Evolutionary conservation across 768 basidiomycete genomes (phyloP), one percentile per base, ranked within the genome.

Genomic region (Grammothele lineata): DNA sequence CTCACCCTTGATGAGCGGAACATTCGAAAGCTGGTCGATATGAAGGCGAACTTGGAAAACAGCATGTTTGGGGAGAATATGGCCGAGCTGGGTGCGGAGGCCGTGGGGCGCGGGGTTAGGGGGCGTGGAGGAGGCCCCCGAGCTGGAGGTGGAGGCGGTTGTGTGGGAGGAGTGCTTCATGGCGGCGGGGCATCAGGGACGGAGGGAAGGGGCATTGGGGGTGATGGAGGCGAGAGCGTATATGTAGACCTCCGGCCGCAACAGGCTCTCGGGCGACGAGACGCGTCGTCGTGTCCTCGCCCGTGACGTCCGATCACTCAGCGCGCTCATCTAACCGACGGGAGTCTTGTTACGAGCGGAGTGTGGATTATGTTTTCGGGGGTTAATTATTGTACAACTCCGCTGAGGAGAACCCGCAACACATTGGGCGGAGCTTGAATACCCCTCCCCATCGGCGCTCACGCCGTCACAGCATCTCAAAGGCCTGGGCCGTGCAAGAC

Each of bases 1-100:
- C 58, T 85, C 76, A 52, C 87, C 87, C 34, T 70, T 67, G 26
- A 87, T 77, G 47, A 87, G 77, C 0, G 87, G 87, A 0, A 90
- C 81, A 54, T 78, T 83, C 17, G 76, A 72, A 18, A 90, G 73
- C 54, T 87, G 77, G 65, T 87, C 83, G 32, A 88, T 70, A 17
- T 70, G 68, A 34, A 89, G 58, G 10, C 70, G 69, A 23, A 80
- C 77, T 44, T 77, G 75, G 65, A 90, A 88, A 41, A 77, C 72
- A 3, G 85, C 77, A 57, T 87, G 83, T 32, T 74, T 70, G 10
- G 83, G 81, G 7, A 85, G 67, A 42, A 85, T 71, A 24, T 82
- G 77, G 23, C 75, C 72, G 1, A 85, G 66, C 43, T 81, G 82
- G 0, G 78, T 74, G 35, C 78, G 80, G n/a, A 85, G 54, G 32